These are phyloP conservation scores for Mycena belliarum DNA, from an alignment of 768 basidiomycete species.

Conservation along the genomic window DNA sequence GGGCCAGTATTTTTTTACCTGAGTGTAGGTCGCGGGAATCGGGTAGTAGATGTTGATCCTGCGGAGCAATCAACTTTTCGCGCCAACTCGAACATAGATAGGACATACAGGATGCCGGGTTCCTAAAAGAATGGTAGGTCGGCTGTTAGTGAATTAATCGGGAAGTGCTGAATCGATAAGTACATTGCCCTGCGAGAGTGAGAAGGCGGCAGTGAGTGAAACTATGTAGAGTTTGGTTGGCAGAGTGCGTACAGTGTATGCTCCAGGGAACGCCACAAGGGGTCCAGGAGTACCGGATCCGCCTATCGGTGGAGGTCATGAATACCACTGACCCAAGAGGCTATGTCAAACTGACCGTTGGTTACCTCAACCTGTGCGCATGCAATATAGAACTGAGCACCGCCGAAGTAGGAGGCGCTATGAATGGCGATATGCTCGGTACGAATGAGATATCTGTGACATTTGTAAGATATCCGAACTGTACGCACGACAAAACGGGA, in stretches of 20 bases:
- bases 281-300: slow-evolving; percentile 35
- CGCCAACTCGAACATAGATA: not conserved
- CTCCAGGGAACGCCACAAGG: slow-evolving; percentile 35
- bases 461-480: not conserved
- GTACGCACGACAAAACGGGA: too few species aligned
- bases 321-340: not conserved
- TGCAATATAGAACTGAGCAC: slow-evolving; percentile 13
- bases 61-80: not conserved
- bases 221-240: not conserved
- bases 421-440: not conserved
- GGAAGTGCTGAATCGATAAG: not conserved
- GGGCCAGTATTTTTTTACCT: not conserved
- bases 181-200: slow-evolving; percentile 1
- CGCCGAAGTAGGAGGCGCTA: not conserved
- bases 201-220: not conserved
- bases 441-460: not conserved
- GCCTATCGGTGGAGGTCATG: slow-evolving; percentile 8
- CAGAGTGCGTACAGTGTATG: slow-evolving; percentile 26
- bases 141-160: not conserved
- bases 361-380: slow-evolving; percentile 31
- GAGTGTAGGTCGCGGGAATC: slow-evolving; percentile 23
- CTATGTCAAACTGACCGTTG: not conserved
- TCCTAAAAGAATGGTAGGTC: not conserved
- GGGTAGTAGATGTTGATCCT: slow-evolving; percentile 25
- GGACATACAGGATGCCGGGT: slow-evolving; percentile 19